Evolutionary conservation across 2,329 filamentous ascomycete genomes (phyloP), one percentile per base, ranked within the genome.

Genomic region (Botrytis byssoidea): DNA sequence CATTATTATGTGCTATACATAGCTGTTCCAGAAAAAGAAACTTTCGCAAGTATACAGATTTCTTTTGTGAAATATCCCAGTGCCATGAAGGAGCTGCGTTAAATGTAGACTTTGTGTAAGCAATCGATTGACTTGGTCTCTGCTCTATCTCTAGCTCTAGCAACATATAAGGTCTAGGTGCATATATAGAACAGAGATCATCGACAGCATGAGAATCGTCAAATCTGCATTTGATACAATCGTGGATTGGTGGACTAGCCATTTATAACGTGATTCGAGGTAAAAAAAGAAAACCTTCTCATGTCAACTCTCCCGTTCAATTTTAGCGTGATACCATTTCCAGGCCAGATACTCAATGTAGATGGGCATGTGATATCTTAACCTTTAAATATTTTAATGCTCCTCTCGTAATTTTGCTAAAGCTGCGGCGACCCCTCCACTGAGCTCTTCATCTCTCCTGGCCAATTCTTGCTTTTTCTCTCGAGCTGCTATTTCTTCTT

Each of bases 341-440:
- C 16, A 2, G 25, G 32, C 20, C 25, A 67, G 65, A 40, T 55
- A 6, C 14, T 22, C 35, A 40, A 7, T 18, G 32, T 29, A 40
- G 46, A 40, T 40, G 16, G 20, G 4, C 16, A 55, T 22, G 14
- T 42, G 40, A 48, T 48, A 32, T 42, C 25, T 40, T 22, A 4
- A 8, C 25, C 5, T 42, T 29, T 22, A 67, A 51, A 42, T 18
- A 12, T 46, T 42, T 73, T 25, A 73, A 25, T 40, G 29, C 18
- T 73, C 57, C 42, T 73, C 72, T 37, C 78, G 75, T 37, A 92
- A 81, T 76, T 83, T 89, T 12, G 89, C 89, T 74, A 92, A 79
- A 25, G 90, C 90, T 46, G 88, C 88, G 64, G 89, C 88, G 65
- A 92, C 82, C 3, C 90, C 89, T 64, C 85, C 88, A 74, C 85